Evolutionary conservation across 768 basidiomycete species (phyloP), one percentile per base, ranked within the genome.

Genomic region (Leccinum ochraceum): DNA sequence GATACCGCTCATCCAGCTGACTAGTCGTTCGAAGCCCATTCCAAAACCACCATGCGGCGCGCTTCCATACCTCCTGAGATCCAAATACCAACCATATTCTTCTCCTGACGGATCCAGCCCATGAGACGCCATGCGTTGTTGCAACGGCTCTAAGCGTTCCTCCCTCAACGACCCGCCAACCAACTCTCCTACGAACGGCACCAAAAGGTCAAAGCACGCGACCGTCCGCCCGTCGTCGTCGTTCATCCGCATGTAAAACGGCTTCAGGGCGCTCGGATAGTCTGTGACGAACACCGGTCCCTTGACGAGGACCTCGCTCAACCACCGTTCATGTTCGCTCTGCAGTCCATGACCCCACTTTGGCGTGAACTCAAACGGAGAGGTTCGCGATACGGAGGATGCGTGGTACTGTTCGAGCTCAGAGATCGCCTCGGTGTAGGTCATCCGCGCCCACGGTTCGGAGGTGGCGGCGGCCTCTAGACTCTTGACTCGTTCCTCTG

Each of bases 1-100:
- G 50, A 92, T 80, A 0, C 94, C 95, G 20, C 88, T 86, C 11
- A 97, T 75, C 90, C 92, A 96, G 49, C 86, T 85, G 17, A 98
- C 80, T 20, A 97, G 78, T 61, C 97, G 79, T 74, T 99, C 97
- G 68, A 96, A 97, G 2, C 97, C 97, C 79, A 98, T 80, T 6
- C 97, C 97, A 75, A 94, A 98, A 16, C 97, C 97, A 16, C 92
- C 95, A 74, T 98, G 96, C 3, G 94, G 91, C 20, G 92, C 89
- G 17, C 89, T 88, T 10, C 97, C 97, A 67, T 83, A 95, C 67
- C 80, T 81, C 60, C 96, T 79, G 64, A 97, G 71, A 66, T 97
- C 94, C 54, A 87, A 62, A 74, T 99, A 99, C 91, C 90, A 92
- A 49, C 74, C 71, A 57, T 80, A 81, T 30, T 76, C 77, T 20